Evolutionary conservation across 2,329 filamentous ascomycete species (phyloP).

Genomic region (Aspergillus aculeatinus): DNA sequence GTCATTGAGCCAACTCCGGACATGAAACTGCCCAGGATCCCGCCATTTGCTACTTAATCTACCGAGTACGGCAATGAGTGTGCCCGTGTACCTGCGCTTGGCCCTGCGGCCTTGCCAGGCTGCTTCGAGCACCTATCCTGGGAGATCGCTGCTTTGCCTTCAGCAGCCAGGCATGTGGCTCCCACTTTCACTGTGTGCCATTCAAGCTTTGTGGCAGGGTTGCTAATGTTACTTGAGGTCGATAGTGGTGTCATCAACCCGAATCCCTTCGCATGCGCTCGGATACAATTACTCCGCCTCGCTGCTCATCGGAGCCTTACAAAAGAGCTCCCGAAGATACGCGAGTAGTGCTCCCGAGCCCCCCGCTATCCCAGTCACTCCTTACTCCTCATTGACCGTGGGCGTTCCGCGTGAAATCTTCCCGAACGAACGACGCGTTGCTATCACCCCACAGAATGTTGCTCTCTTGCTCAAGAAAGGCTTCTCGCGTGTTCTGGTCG

Average conservation of each 20-base stretch:
- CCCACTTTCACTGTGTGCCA: neutral
- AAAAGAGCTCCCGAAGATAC: slow-evolving; percentile 18
- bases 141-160: slow-evolving; percentile 20
- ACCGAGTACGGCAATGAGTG: slow-evolving; percentile 25
- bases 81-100: slow-evolving; percentile 25
- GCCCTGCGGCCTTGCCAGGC: slow-evolving; percentile 29
- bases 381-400: slow-evolving; percentile 71
- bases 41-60: neutral
- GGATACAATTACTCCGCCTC: slow-evolving; percentile 10
- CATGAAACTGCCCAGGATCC: neutral
- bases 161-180: slow-evolving; percentile 12
- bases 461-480: slow-evolving; percentile 81
- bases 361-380: slow-evolving; percentile 38
- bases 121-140: slow-evolving; percentile 21
- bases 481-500: slow-evolving; percentile 72
- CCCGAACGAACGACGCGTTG: slow-evolving; percentile 76
- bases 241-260: slow-evolving; percentile 22
- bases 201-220: neutral
- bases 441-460: slow-evolving; percentile 81
- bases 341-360: slow-evolving; percentile 25
- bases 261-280: slow-evolving; percentile 10
- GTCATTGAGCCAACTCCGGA: neutral
- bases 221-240: slow-evolving; percentile 5
- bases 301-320: slow-evolving; percentile 15
- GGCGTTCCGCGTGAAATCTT: slow-evolving; percentile 79